phyloP scores from a whole-genome alignment of 1,284 basidiomycete species.

The Sparassis latifolia region DNA sequence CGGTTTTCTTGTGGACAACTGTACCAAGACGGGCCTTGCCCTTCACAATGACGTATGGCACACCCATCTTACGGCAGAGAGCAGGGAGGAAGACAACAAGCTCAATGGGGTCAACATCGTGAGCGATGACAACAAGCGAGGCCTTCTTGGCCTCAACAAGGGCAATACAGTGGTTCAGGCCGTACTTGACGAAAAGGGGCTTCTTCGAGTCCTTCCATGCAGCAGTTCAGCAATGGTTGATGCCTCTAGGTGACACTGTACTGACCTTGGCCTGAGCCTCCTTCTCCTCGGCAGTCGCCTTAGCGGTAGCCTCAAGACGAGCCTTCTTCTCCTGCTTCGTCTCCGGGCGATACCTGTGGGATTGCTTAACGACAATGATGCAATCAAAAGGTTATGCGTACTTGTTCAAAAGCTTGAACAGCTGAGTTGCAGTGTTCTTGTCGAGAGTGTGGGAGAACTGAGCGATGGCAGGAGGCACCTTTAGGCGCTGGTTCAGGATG shows the following conservation, averaged over 20 bases:
- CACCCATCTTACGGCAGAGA: constrained; percentile 98
- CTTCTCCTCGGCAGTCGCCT: constrained; percentile 74
- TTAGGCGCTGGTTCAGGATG: constrained; percentile 96
- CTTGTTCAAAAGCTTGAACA: constrained; percentile 99
- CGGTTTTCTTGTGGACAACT: constrained; percentile 97
- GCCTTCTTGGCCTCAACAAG: constrained; percentile 98
- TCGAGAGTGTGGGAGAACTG: constrained; percentile 98
- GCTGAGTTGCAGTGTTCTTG: constrained; percentile 98
- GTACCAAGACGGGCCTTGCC: constrained; percentile 96
- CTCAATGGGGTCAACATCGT: constrained; percentile 99
- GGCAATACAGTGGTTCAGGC: constrained; percentile 94
- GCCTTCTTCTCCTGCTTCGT: constrained; percentile 97
- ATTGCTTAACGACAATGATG: neutral
- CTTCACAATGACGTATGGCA: constrained; percentile 98
- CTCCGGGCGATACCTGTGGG: constrained; percentile 70
- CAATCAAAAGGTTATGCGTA: constrained; percentile 26
- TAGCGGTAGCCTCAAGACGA: constrained; percentile 76
- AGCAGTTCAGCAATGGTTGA: neutral
- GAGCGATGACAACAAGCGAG: constrained; percentile 91
- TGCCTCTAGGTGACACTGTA: constrained; percentile 8
- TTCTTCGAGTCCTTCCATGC: constrained; percentile 70
- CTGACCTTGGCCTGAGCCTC: constrained; percentile 62
- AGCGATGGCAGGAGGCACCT: constrained; percentile 97
- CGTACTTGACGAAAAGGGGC: constrained; percentile 94
- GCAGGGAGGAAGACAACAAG: constrained; percentile 97